Base-by-base conservation (phyloP, 257 asterid species). In the Scutellaria minor region DNA sequence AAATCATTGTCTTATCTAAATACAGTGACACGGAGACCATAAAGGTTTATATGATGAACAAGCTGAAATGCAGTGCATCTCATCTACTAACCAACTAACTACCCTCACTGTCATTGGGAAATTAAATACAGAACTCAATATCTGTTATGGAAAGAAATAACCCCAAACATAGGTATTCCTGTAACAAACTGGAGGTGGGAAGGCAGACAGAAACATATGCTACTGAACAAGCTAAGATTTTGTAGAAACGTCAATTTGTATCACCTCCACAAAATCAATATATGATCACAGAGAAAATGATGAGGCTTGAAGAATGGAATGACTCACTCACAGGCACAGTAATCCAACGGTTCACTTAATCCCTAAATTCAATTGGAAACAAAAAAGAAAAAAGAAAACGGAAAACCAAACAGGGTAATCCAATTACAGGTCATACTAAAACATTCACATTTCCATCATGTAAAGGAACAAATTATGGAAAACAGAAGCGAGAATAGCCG, bases 311-410 rank as follows among this genome's bases (percentile, higher is more conserved):
- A 55, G 57, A 64, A 64, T 71, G 20, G 59, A 73, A 59, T 31
- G 7, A 47, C 74, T 46, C 40, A 61, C 68, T 53, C 69, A 60
- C 62, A 64, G 40, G 42, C 61, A 50, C 61, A 52, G 31, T n/a
- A 55, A 72, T 41, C 61, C 18, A 35, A 13, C 56, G 71, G 13
- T 54, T 27, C 64, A 71, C 59, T 46, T 51, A 46, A 71, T 72
- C 76, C 75, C 68, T 75, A 52, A 65, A 54, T 70, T 50, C 72
- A 69, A 76, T 62, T n/a, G 14, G 50, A 13, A 48, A 39, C 13
- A 48, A 68, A 31, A 31, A 31, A 31, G 5, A 31, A 31, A 31
- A 31, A 31, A 0, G 37, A 31, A 27, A 27, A 31, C 37, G 4
- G 37, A 31, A 27, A 27, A 31, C 37, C 37, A 31, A 31, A 64